Evolutionary conservation across 306 rosid species (phyloP).

Genomic region (Vigna unguiculata): DNA sequence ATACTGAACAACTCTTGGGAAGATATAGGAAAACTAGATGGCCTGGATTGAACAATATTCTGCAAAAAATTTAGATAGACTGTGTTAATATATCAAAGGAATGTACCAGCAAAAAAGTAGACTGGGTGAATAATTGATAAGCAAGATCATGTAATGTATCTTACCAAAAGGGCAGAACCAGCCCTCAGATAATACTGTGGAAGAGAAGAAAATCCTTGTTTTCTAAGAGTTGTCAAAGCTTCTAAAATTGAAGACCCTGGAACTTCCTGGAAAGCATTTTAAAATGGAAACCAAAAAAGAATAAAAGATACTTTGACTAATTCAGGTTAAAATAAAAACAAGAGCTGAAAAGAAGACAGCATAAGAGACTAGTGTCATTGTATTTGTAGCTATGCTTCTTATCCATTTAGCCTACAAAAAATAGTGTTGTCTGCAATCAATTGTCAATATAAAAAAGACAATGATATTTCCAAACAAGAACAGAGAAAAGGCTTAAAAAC

Average conservation of each 20-base stretch:
- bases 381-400: conserved; percentile 19
- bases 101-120: conserved; percentile 30
- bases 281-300: conserved; percentile 31
- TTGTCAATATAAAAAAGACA: conserved; percentile 3
- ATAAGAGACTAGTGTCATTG: conserved; percentile 23
- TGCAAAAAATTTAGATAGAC: conserved; percentile 47
- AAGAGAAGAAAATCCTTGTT: conserved; percentile 71
- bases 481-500: conserved; percentile 23
- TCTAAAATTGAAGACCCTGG: conserved; percentile 78
- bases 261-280: conserved; percentile 70
- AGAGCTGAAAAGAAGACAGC: conserved; percentile 31
- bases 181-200: conserved; percentile 87
- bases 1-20: conserved; percentile 77
- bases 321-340: conserved; percentile 6
- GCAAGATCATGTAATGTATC: conserved; percentile 38
- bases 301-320: conserved; percentile 25
- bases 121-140: conserved; percentile 26
- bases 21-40: conserved; percentile 70
- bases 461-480: conserved; percentile 16
- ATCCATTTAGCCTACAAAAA: neutral
- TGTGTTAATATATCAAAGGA: conserved; percentile 26
- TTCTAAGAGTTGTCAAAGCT: conserved; percentile 66
- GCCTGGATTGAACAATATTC: conserved; percentile 84
- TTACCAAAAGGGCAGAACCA: conserved; percentile 91
- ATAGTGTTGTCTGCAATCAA: neutral